These are phyloP conservation scores for Pelargonium fulgidum DNA, from an alignment of 441 rosid species.

Conservation along the genomic window DNA sequence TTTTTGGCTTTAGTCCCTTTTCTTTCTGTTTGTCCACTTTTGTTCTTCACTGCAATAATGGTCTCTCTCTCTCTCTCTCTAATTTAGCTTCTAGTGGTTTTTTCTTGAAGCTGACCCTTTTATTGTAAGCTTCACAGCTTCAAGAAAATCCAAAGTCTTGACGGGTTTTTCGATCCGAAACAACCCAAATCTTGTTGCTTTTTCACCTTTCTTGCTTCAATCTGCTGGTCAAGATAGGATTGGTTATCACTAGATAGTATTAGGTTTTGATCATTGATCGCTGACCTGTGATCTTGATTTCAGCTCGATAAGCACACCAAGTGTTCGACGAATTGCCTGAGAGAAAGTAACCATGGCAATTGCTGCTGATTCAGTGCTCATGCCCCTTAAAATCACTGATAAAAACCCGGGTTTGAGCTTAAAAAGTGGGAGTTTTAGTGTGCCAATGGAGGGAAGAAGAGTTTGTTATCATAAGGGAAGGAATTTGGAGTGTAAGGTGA, in stretches of 20 bases:
- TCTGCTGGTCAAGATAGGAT: neutral
- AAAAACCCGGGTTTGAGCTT: conserved; percentile 20
- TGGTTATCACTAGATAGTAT: neutral
- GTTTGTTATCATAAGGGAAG: conserved; percentile 26
- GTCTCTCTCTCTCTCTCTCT: neutral
- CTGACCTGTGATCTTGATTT: conserved; percentile 5
- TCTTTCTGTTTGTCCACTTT: neutral
- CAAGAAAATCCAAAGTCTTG: conserved; percentile 16
- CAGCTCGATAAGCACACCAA: neutral
- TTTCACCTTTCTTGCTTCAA: neutral
- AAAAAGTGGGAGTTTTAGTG: conserved; percentile 23
- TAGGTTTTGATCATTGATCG: neutral
- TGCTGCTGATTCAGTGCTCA: conserved; percentile 29
- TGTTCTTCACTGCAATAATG: no score
- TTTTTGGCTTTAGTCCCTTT: neutral
- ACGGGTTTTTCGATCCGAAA: conserved; percentile 30
- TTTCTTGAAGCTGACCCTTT: neutral
- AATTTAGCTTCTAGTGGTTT: no score
- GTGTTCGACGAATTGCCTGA: neutral
- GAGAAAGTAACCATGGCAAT: conserved; percentile 33
- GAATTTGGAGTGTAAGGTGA: conserved; percentile 16
- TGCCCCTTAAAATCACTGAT: conserved; percentile 15
- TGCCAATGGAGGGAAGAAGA: conserved; percentile 5
- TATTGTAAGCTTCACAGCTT: conserved; percentile 1
- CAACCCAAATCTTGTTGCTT: conserved; percentile 7